Percentiles rank a stretch among this genome's conserved stretches.
phyloP scores from a whole-genome alignment of 176 grass and related monocot genomes.

The Aegilops speltoides region DNA sequence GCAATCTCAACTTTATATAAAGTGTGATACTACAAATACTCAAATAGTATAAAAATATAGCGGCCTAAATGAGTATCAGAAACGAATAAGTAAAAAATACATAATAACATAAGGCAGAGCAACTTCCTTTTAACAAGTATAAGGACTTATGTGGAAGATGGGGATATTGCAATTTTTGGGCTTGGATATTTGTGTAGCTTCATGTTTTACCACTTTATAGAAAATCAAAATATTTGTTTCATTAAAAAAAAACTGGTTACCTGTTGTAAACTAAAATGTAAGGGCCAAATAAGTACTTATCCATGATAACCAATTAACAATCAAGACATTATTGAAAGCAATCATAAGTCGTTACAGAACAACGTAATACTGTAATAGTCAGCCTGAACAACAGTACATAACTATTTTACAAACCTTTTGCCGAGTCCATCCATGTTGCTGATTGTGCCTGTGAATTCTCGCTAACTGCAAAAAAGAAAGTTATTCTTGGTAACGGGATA shows the following conservation, averaged over 20 bases:
- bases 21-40: background rate
- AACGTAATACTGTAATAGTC: background rate
- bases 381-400: conserved; percentile 12
- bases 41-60: background rate
- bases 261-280: background rate
- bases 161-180: background rate
- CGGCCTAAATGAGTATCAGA: background rate
- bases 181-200: no score
- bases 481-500: conserved; percentile 3
- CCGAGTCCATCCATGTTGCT: conserved; percentile 84
- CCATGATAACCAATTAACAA: background rate
- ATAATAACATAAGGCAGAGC: background rate
- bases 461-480: conserved; percentile 47
- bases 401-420: conserved; percentile 73
- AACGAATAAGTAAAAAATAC: background rate
- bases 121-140: background rate
- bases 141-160: background rate
- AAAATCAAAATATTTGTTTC: no score
- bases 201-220: no score
- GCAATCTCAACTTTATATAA: background rate
- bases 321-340: conserved; percentile 1
- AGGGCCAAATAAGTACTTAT: conserved; percentile 3
- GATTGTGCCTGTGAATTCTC: conserved; percentile 85
- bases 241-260: background rate
- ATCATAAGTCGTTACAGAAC: conserved; percentile 13